Percentiles rank a stretch among this genome's conserved stretches.
Evolutionary conservation across 139 green algal species (phyloP).

Genomic region (Protoeuglena noctilucae): DNA sequence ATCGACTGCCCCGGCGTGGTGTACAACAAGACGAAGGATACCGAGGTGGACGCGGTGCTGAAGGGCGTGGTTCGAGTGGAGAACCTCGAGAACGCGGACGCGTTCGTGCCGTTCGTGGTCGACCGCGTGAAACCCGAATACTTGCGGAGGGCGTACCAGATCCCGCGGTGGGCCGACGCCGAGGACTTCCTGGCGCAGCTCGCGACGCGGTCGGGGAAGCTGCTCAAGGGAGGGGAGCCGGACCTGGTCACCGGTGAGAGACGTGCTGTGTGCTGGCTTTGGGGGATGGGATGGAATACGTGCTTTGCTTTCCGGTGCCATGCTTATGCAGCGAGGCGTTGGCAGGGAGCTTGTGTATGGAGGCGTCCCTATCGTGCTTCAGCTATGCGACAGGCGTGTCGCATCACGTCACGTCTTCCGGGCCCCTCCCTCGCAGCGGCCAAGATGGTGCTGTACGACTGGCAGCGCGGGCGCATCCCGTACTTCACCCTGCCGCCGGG

Average conservation of each 20-base stretch:
- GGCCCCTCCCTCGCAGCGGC: too few species aligned
- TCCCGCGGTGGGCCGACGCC: slow-evolving; percentile 41
- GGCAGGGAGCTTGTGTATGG: too few species aligned
- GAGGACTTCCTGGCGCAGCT: slow-evolving; percentile 89
- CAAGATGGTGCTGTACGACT: slow-evolving; percentile 93
- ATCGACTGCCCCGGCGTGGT: slow-evolving; percentile 98
- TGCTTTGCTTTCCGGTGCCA: too few species aligned
- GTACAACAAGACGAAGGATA: slow-evolving; percentile 70
- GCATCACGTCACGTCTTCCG: too few species aligned
- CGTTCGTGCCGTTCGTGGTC: slow-evolving; percentile 63
- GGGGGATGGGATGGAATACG: too few species aligned
- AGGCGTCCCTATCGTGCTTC: too few species aligned
- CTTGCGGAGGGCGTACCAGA: slow-evolving; percentile 29
- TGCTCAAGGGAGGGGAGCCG: slow-evolving; percentile 71
- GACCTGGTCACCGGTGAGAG: slow-evolving; percentile 91
- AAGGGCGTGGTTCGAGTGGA: slow-evolving; percentile 91
- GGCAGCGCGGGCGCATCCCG: slow-evolving; percentile 92
- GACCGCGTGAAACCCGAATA: slow-evolving; percentile 69
- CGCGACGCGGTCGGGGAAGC: slow-evolving; percentile 42
- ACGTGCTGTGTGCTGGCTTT: too few species aligned
- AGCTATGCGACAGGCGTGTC: too few species aligned
- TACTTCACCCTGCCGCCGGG: slow-evolving; percentile 79
- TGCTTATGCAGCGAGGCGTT: too few species aligned
- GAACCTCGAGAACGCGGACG: slow-evolving; percentile 76
- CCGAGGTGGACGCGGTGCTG: slow-evolving; percentile 74